Conservation (phyloP, 192 early-diverging fungal genomes). For the Phlyctochytrium planicorne region DNA sequence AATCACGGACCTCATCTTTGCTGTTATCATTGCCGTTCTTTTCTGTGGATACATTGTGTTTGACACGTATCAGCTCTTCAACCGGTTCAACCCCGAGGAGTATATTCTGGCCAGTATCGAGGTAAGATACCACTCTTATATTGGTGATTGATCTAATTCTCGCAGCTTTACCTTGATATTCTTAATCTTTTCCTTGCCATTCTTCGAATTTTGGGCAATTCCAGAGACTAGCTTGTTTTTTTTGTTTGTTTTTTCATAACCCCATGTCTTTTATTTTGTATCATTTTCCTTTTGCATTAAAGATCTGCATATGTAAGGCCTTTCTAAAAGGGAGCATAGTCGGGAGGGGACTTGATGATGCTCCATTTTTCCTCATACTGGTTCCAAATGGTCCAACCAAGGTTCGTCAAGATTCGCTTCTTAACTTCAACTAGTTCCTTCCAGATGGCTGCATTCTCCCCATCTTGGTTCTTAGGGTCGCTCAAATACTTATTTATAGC, state of each 20-base stretch:
- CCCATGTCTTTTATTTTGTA: no score
- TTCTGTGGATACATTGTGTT: slow-evolving; percentile 76
- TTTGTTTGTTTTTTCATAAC: no score
- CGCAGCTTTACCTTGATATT: slow-evolving; percentile 74
- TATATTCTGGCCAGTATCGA: slow-evolving; percentile 64
- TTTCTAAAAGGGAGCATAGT: slow-evolving; percentile 45
- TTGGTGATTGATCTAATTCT: slow-evolving; percentile 8
- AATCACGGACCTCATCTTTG: slow-evolving; percentile 55
- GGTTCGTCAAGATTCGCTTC: slow-evolving; percentile 55
- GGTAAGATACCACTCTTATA: not conserved
- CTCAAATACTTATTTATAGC: slow-evolving; percentile 68
- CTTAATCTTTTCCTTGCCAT: slow-evolving; percentile 71
- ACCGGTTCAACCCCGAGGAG: slow-evolving; percentile 70
- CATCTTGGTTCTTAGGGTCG: slow-evolving; percentile 48
- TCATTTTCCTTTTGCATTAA: no score
- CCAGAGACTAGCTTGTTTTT: slow-evolving; percentile 6
- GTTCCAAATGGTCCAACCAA: slow-evolving; percentile 72
- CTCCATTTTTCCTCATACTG: slow-evolving; percentile 62
- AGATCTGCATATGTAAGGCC: no score
- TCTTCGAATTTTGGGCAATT: slow-evolving; percentile 20
- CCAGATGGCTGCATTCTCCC: slow-evolving; percentile 42
- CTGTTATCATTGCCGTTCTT: slow-evolving; percentile 58
- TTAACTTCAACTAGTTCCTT: slow-evolving; percentile 56
- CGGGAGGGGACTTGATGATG: slow-evolving; percentile 48
- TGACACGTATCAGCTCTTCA: slow-evolving; percentile 71